phyloP scores from a whole-genome alignment of 176 grass and related monocot genomes.

The Cymbopogon citratus region DNA sequence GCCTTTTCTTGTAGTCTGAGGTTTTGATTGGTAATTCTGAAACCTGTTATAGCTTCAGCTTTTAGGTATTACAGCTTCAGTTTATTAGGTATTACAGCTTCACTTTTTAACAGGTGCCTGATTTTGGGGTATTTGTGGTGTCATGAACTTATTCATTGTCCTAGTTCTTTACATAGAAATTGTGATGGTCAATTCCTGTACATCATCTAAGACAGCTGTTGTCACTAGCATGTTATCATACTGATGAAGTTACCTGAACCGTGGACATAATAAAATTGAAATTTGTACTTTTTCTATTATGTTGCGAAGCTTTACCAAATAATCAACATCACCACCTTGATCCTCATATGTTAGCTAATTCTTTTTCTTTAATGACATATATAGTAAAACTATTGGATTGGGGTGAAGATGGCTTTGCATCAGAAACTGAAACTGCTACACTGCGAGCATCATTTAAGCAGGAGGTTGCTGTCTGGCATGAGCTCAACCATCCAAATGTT shows the following conservation, averaged over 20 bases:
- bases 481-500: constrained; percentile 64
- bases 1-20: background rate
- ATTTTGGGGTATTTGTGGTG: too few relatives aligned
- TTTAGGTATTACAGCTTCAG: background rate
- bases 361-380: background rate
- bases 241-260: background rate
- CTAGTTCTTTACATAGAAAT: background rate
- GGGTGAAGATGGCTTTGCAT: constrained; percentile 58
- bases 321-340: background rate
- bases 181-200: background rate
- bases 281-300: background rate
- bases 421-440: constrained; percentile 42
- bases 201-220: background rate
- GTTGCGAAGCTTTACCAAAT: background rate
- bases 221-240: background rate
- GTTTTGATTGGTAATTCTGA: background rate
- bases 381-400: constrained; percentile 76
- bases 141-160: background rate
- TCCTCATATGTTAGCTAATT: background rate
- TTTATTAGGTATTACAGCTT: background rate
- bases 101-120: background rate
- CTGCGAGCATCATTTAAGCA: constrained; percentile 55
- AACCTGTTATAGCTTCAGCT: background rate
- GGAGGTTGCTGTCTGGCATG: constrained; percentile 74
- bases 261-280: background rate